Evolutionary conservation across 2,329 filamentous ascomycete genomes (phyloP).

Genomic region (Hypoxylon sp.): DNA sequence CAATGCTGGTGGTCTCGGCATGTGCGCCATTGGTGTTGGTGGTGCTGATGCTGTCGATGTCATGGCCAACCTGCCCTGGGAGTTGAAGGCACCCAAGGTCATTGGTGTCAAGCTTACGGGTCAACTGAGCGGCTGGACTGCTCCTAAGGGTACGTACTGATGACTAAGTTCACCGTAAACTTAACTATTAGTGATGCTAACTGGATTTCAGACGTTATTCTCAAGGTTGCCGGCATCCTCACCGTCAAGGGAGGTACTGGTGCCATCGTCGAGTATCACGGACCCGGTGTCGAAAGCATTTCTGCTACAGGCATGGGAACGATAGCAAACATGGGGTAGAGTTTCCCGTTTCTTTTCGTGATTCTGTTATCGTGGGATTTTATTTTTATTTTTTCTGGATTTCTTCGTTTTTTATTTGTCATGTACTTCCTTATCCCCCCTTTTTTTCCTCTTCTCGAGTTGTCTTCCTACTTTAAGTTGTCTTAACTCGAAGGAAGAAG

Average conservation of each 20-base stretch:
- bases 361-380: too few species aligned
- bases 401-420: too few species aligned
- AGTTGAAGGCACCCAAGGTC: conserved; percentile 96
- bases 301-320: conserved; percentile 89
- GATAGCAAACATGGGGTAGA: conserved; percentile 70
- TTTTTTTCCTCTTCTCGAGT: conserved; percentile 1
- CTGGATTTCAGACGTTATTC: conserved; percentile 77
- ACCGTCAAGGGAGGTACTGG: conserved; percentile 99
- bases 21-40: conserved; percentile 94
- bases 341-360: neutral
- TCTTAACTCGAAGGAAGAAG: too few species aligned
- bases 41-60: conserved; percentile 99
- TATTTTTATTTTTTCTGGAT: too few species aligned
- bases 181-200: conserved; percentile 16
- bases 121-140: conserved; percentile 86
- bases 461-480: too few species aligned
- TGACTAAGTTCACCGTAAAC: too few species aligned
- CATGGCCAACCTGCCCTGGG: conserved; percentile 81
- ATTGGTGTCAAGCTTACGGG: conserved; percentile 97
- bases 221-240: conserved; percentile 95
- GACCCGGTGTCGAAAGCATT: conserved; percentile 75
- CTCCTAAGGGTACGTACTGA: conserved; percentile 82
- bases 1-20: conserved; percentile 95
- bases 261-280: conserved; percentile 81
- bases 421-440: too few species aligned